These are phyloP conservation scores for Ilyonectria mors-panacis DNA, from an alignment of 2,329 filamentous ascomycete genomes.

Conservation along the genomic window DNA sequence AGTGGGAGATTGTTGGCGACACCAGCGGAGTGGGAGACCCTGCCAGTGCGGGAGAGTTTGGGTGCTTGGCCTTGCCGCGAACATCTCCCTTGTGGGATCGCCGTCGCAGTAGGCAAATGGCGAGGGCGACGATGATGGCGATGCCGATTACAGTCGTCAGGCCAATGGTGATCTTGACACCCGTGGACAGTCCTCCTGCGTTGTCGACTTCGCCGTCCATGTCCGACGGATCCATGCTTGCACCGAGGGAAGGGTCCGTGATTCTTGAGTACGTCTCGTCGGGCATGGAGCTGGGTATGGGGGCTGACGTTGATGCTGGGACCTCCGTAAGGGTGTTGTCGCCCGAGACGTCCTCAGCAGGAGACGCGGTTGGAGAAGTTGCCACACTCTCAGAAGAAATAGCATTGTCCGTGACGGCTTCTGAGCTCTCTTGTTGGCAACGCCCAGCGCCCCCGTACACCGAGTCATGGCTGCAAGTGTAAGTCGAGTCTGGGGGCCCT, in stretches of 20 bases:
- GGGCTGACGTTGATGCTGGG: constrained; percentile 22
- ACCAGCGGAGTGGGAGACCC: constrained; percentile 61
- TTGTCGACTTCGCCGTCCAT: constrained; percentile 8
- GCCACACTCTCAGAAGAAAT: constrained; percentile 6
- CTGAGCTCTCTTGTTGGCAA: constrained; percentile 32
- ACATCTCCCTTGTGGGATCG: constrained; percentile 34
- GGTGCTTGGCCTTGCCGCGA: constrained; percentile 39
- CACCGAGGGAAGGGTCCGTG: constrained; percentile 37
- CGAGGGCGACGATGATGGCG: constrained; percentile 54
- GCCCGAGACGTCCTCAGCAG: constrained; percentile 5
- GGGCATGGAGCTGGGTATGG: constrained; percentile 28
- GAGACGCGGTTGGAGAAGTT: not conserved
- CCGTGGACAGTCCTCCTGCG: constrained; percentile 51
- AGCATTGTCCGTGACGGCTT: constrained; percentile 9
- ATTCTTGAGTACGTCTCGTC: constrained; percentile 36
- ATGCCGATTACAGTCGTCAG: constrained; percentile 59
- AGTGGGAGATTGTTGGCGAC: constrained; percentile 53
- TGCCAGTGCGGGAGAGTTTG: constrained; percentile 44
- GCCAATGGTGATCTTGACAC: constrained; percentile 62
- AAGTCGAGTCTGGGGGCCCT: constrained; percentile 45
- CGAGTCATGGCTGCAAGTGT: constrained; percentile 41
- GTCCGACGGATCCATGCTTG: constrained; percentile 30
- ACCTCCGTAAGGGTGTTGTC: constrained; percentile 10
- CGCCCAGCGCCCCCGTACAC: constrained; percentile 19
- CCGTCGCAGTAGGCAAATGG: constrained; percentile 56